Base-by-base conservation (phyloP, 148 eudicot genomes). In the Fagopyrum homotropicum region DNA sequence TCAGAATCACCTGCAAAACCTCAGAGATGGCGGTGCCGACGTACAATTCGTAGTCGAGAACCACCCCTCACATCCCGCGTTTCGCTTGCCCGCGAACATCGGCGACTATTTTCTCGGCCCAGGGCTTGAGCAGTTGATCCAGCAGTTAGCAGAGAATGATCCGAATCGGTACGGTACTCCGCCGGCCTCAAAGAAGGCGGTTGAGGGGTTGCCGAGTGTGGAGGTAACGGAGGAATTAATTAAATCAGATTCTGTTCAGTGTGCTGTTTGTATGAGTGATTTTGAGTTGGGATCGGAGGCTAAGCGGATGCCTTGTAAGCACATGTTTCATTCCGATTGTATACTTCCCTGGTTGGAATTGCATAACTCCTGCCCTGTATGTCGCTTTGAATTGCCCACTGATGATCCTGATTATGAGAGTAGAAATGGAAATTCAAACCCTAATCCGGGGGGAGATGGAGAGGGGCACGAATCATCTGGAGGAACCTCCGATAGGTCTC, bases 341-440 rank as follows among this genome's bases (percentile, higher is more conserved):
- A 81, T 92, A 4, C 22, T 89, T 3, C 92, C 90, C 0, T 89
- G 97, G 97, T 73, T 89, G 77, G 88, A 90, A 80, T 57, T 89
- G 75, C 93, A 85, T 74, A 92, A 92, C 75, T 86, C 97, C 17
- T 92, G 94, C 43, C 97, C 97, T 0, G 89, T 92, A 52, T 92
- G 94, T 80, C 83, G 94, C 60, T 85, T 63, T 56, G 94, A 92
- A 85, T 74, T 92, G 81, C 97, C 92, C 1, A 89, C 97, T 2
- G 97, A 91, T 83, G 97, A 91, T 72, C 71, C 75, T 19, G 93
- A 89, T 14, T 92, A 92, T 79, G 89, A 89, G 78, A 79, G 63
- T 60, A 45, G 85, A 77, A 76, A 40, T 29, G 50, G 49, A 56
- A 56, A 57, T 68, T 10, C 19, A 6, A 44, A 45, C 45, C 9